Percentiles rank a stretch among this genome's conserved stretches.
phyloP scores from a whole-genome alignment of 192 early-diverging fungal genomes.

The Funneliformis geosporum region DNA sequence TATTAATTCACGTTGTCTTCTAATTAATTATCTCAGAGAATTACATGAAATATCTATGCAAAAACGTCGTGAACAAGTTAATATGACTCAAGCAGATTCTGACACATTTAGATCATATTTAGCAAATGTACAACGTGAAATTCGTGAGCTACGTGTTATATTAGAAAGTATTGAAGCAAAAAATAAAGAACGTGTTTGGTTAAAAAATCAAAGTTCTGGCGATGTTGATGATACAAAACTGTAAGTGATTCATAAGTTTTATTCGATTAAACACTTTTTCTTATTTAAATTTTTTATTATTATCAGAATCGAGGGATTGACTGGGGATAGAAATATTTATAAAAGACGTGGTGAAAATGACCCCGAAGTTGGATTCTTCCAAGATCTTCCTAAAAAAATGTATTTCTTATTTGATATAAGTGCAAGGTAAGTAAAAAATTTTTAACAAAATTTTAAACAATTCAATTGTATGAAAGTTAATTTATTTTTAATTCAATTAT shows the following conservation, averaged over 20 bases:
- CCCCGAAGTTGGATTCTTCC: conserved; percentile 64
- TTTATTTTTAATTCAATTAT: not conserved
- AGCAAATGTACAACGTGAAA: conserved; percentile 64
- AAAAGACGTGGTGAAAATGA: conserved; percentile 80
- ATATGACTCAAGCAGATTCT: conserved; percentile 72
- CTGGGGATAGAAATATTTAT: conserved; percentile 76
- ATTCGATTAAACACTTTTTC: no score
- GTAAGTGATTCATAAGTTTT: no score
- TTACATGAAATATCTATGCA: conserved; percentile 73
- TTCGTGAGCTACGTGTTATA: conserved; percentile 75
- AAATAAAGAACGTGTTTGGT: conserved; percentile 82
- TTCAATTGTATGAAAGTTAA: not conserved
- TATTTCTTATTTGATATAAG: conserved; percentile 80
- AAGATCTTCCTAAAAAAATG: conserved; percentile 75
- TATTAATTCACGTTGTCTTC: no score
- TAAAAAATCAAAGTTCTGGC: conserved; percentile 76
- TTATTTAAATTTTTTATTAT: not conserved
- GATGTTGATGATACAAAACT: conserved; percentile 82
- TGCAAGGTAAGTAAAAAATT: conserved; percentile 48
- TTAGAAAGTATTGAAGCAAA: conserved; percentile 76
- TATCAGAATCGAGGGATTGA: conserved; percentile 64
- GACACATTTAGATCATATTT: conserved; percentile 56
- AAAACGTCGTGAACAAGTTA: conserved; percentile 65
- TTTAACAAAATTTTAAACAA: conserved; percentile 32
- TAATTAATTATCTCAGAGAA: conserved; percentile 41